Evolutionary conservation across 345 rosid genomes (phyloP), one percentile per base, ranked within the genome.

Genomic region (Eucalyptus tenuipes): DNA sequence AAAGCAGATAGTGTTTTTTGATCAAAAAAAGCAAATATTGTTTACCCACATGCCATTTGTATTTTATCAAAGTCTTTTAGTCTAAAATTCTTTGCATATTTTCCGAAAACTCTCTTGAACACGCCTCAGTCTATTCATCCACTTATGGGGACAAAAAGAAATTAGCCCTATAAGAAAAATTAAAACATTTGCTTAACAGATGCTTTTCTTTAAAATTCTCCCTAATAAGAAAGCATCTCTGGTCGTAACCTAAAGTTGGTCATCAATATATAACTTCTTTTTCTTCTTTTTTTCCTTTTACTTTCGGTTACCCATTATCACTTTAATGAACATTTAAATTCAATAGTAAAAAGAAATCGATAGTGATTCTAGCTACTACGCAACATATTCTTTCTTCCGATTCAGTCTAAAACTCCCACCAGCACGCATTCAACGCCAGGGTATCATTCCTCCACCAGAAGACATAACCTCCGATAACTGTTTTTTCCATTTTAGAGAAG

Each of bases 21-120:
- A 20, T 50, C 53, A 50, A 16, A 15, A 50, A 57, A 57, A 53
- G 59, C 4, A 8, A 3, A 53, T 22, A 55, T 10, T 24, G 29
- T 55, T 55, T 55, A 24, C 13, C 61, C 29, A 55, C 27, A 3
- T 3, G 14, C 4, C 0, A 59, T 61, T 13, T 61, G 33, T 16
- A 61, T 61, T 27, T 61, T 13, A 61, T 61, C 16, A 61, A 29
- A 29, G 3, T 3, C 8, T 2, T 5, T 13, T 27, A 27, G 1
- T 27, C 0, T 6, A 6, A 29, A 61, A 0, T 1, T 29, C 16
- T 59, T 59, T 61, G 2, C 0, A 0, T 29, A 61, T 29, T 6
- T 27, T 17, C 16, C 1, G 0, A 29, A 61, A 61, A 61, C 17
- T 61, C 16, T 29, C 33, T 29, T 33, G 29, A 61, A 2, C 7